Percentiles rank a stretch among this genome's conserved stretches.
These are phyloP conservation scores for Testicularia cyperi DNA, from an alignment of 1,284 basidiomycete species.

Conservation along the genomic window DNA sequence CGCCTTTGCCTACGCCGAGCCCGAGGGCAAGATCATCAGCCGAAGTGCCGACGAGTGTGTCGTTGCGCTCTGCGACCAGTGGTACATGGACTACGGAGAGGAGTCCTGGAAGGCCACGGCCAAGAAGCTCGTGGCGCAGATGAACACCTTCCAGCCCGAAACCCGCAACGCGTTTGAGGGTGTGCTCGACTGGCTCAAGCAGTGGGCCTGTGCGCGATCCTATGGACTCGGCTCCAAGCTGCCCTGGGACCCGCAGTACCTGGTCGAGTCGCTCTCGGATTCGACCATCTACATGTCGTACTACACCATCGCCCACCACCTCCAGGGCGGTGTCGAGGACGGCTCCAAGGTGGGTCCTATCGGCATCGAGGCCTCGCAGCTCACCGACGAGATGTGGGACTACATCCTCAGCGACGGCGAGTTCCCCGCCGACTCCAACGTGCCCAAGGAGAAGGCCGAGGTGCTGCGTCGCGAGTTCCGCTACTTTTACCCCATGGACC, in stretches of 20 bases:
- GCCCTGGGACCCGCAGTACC: conserved; percentile 94
- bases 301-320: conserved; percentile 77
- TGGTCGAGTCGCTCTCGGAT: conserved; percentile 95
- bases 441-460: conserved; percentile 77
- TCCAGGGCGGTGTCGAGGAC: conserved; percentile 68
- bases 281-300: conserved; percentile 99
- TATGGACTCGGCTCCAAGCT: conserved; percentile 95
- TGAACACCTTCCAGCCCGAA: conserved; percentile 87
- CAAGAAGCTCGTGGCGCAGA: conserved; percentile 77
- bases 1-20: conserved; percentile 91
- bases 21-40: conserved; percentile 86
- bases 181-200: conserved; percentile 90
- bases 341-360: conserved; percentile 79
- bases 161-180: conserved; percentile 89
- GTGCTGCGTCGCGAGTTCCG: conserved; percentile 85
- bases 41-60: conserved; percentile 93
- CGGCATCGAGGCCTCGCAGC: conserved; percentile 81
- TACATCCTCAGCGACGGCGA: conserved; percentile 80
- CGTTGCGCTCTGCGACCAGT: conserved; percentile 97
- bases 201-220: conserved; percentile 97
- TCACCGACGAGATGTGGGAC: conserved; percentile 98
- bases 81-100: conserved; percentile 99
- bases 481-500: conserved; percentile 98
- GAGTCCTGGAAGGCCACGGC: conserved; percentile 79
- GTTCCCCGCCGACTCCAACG: conserved; percentile 69